Percentiles rank a stretch among this genome's conserved stretches.
These are phyloP conservation scores for Debaryomyces coudertii DNA, from an alignment of 1,139 yeast species.

Conservation along the genomic window DNA sequence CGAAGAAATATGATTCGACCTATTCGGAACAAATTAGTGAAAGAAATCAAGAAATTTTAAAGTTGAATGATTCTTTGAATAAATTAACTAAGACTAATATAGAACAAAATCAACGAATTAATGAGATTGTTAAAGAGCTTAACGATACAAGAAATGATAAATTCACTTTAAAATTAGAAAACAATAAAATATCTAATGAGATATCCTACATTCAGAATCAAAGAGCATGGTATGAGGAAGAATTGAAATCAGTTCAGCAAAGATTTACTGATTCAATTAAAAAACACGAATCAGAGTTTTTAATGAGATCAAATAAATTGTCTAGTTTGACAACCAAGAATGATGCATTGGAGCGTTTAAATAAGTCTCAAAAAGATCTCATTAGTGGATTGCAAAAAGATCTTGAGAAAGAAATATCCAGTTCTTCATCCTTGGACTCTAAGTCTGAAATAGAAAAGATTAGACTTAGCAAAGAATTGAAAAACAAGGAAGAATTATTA, in stretches of 20 bases:
- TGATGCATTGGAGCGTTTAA: slow-evolving; percentile 26
- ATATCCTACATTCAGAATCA: slow-evolving; percentile 37
- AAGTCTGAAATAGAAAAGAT: slow-evolving; percentile 44
- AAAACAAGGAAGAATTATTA: slow-evolving; percentile 63
- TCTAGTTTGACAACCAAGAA: slow-evolving; percentile 31
- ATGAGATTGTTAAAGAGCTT: slow-evolving; percentile 40
- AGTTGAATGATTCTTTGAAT: slow-evolving; percentile 56
- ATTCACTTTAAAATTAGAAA: slow-evolving; percentile 44
- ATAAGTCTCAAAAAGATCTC: slow-evolving; percentile 21
- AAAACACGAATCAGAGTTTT: slow-evolving; percentile 42
- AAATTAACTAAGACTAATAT: slow-evolving; percentile 52
- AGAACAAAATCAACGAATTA: slow-evolving; percentile 44
- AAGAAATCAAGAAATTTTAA: slow-evolving; percentile 45
- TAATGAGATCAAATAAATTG: slow-evolving; percentile 34
- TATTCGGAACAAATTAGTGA: slow-evolving; percentile 9
- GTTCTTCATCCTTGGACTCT: slow-evolving; percentile 33
- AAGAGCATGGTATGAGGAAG: slow-evolving; percentile 53
- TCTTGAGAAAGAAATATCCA: slow-evolving; percentile 49
- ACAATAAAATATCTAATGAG: slow-evolving; percentile 45
- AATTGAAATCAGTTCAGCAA: slow-evolving; percentile 41
- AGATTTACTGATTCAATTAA: slow-evolving; percentile 44
- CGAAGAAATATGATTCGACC: slow-evolving; percentile 17
- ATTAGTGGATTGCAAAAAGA: slow-evolving; percentile 26
- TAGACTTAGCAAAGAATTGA: slow-evolving; percentile 62
- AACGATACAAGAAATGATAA: slow-evolving; percentile 41